phyloP scores from a whole-genome alignment of 345 rosid species.

The Brassica incana region DNA sequence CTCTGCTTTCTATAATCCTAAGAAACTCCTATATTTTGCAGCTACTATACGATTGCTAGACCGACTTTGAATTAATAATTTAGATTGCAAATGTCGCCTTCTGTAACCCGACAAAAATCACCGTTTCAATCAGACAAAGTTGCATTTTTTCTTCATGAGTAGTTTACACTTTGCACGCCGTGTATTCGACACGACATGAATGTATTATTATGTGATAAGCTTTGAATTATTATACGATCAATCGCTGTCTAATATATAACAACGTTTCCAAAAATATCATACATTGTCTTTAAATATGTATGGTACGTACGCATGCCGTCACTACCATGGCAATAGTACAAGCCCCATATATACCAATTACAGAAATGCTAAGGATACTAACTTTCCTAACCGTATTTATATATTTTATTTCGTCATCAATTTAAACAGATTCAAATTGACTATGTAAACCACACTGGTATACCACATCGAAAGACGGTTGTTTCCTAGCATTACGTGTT shows the following conservation, averaged over 20 bases:
- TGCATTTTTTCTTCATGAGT: conserved; percentile 24
- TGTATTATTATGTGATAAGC: conserved; percentile 33
- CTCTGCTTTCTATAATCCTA: neutral
- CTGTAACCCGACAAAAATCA: conserved; percentile 11
- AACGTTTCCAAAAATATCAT: conserved; percentile 5
- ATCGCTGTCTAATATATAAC: conserved; percentile 3
- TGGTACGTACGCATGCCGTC: conserved; percentile 38
- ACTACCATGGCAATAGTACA: conserved; percentile 30
- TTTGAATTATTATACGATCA: conserved; percentile 25
- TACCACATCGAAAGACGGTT: too few species aligned
- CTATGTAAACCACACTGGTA: too few species aligned
- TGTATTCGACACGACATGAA: conserved; percentile 35
- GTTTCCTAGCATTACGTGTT: too few species aligned
- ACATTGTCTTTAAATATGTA: conserved; percentile 3
- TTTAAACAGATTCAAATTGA: too few species aligned
- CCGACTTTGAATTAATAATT: neutral
- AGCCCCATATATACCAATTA: conserved; percentile 20
- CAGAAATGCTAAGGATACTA: conserved; percentile 21
- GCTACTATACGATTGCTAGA: conserved; percentile 3
- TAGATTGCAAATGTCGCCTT: conserved; percentile 6
- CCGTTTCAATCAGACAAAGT: conserved; percentile 12
- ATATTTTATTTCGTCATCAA: too few species aligned
- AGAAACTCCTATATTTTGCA: neutral
- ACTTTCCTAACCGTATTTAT: neutral
- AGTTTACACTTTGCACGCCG: conserved; percentile 27